Evolutionary conservation across 2,329 filamentous ascomycete genomes (phyloP).

Genomic region (Hymenotorrendiella dingleyae): DNA sequence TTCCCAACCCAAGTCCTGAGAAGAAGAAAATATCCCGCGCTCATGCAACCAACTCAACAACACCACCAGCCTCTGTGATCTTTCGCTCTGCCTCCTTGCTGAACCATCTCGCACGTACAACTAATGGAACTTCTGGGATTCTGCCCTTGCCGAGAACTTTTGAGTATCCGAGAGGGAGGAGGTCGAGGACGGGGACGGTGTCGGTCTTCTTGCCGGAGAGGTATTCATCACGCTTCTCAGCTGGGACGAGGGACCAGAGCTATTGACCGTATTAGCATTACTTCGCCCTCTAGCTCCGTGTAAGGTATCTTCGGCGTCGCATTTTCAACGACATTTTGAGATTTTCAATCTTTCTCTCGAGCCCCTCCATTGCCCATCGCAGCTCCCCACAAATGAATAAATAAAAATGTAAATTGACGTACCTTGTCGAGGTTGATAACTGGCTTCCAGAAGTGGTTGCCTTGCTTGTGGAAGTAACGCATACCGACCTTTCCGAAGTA

Average conservation of each 20-base stretch:
- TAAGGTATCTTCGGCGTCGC: no score
- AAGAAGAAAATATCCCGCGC: conserved; percentile 9
- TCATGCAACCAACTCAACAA: conserved; percentile 93
- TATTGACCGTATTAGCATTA: conserved; percentile 34
- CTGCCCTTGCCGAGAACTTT: conserved; percentile 99
- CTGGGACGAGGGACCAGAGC: conserved; percentile 94
- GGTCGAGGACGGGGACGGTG: conserved; percentile 95
- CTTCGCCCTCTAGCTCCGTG: no score
- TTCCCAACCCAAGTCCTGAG: conserved; percentile 15
- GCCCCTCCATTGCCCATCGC: not conserved
- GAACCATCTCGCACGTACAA: conserved; percentile 93
- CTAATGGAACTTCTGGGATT: conserved; percentile 84
- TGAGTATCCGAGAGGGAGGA: conserved; percentile 93
- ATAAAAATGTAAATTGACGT: conserved; percentile 28
- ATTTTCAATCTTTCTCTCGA: not conserved
- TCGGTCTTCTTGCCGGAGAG: conserved; percentile 73
- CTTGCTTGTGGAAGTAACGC: conserved; percentile 94
- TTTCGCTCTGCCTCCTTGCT: conserved; percentile 96
- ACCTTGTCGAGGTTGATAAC: conserved; percentile 99
- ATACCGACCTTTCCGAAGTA: conserved; percentile 98
- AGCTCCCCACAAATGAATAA: no score
- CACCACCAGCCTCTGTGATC: conserved; percentile 96
- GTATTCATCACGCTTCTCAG: conserved; percentile 91
- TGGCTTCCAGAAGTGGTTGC: conserved; percentile 97
- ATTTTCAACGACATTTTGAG: no score